phyloP scores from a whole-genome alignment of 306 rosid genomes.

The Adenanthera pavonina region DNA sequence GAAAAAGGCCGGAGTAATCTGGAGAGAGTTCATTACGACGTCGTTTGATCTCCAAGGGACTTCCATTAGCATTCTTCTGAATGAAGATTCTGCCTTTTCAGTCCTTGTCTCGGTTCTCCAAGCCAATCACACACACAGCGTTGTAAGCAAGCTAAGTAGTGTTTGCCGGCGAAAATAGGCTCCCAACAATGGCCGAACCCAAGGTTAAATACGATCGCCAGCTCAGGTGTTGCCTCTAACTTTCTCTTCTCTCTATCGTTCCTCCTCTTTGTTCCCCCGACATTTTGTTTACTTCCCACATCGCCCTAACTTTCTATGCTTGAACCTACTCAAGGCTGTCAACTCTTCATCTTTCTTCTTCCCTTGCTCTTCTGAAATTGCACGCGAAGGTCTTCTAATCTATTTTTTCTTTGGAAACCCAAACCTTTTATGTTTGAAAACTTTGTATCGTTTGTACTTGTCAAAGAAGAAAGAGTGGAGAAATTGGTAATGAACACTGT shows the following conservation, averaged over 20 bases:
- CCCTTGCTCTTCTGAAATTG: neutral
- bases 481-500: neutral
- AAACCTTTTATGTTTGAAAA: neutral
- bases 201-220: constrained; percentile 28
- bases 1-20: neutral
- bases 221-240: constrained; percentile 3
- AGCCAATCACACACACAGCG: constrained; percentile 1
- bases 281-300: constrained; percentile 22
- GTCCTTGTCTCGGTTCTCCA: neutral
- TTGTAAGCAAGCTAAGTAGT: neutral
- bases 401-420: neutral
- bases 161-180: neutral
- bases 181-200: constrained; percentile 12
- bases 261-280: neutral
- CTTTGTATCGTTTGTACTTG: neutral
- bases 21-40: neutral
- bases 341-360: neutral
- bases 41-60: neutral
- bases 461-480: neutral
- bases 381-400: neutral
- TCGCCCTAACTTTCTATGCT: neutral
- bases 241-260: neutral
- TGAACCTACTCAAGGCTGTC: neutral
- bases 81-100: too few species aligned
- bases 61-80: neutral